Percentiles rank a stretch among this genome's conserved stretches.
Evolutionary conservation across 768 basidiomycete species (phyloP).

Genomic region (Austroboletus eburneus): DNA sequence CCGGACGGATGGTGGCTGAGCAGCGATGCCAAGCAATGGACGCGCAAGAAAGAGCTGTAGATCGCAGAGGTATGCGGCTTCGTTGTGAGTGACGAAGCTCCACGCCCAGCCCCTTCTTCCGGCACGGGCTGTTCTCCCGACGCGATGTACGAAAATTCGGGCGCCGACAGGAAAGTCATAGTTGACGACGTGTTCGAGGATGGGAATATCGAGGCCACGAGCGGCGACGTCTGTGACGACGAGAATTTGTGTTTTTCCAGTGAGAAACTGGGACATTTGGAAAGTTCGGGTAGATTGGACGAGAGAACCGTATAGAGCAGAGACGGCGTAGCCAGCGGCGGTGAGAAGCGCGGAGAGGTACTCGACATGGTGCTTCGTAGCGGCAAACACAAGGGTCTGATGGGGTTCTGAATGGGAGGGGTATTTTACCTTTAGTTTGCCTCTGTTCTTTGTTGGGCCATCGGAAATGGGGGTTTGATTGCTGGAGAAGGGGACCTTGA

Average conservation of each 20-base stretch:
- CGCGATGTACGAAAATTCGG: constrained; percentile 92
- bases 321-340: constrained; percentile 81
- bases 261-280: constrained; percentile 90
- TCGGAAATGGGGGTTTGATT: constrained; percentile 19
- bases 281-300: constrained; percentile 86
- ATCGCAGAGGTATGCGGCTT: constrained; percentile 89
- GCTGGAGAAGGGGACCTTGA: constrained; percentile 66
- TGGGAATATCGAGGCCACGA: constrained; percentile 95
- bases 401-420: constrained; percentile 62
- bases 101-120: constrained; percentile 95
- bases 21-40: constrained; percentile 52
- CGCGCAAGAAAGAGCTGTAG: constrained; percentile 88
- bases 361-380: constrained; percentile 98
- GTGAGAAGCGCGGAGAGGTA: constrained; percentile 78
- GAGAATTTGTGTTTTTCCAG: constrained; percentile 72
- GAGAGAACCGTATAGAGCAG: constrained; percentile 93
- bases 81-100: constrained; percentile 83
- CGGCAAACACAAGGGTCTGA: constrained; percentile 92
- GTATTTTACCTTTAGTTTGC: constrained; percentile 46
- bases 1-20: constrained; percentile 30
- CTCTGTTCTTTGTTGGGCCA: constrained; percentile 37
- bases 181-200: constrained; percentile 95
- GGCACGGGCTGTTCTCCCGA: constrained; percentile 94
- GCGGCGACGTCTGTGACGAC: constrained; percentile 99
- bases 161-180: constrained; percentile 97